A percentile compares a stretch with the other conserved stretches of the same genome.
Conservation (phyloP, 2,329 filamentous ascomycete species). For the Coniochaeta hoffmannii region DNA sequence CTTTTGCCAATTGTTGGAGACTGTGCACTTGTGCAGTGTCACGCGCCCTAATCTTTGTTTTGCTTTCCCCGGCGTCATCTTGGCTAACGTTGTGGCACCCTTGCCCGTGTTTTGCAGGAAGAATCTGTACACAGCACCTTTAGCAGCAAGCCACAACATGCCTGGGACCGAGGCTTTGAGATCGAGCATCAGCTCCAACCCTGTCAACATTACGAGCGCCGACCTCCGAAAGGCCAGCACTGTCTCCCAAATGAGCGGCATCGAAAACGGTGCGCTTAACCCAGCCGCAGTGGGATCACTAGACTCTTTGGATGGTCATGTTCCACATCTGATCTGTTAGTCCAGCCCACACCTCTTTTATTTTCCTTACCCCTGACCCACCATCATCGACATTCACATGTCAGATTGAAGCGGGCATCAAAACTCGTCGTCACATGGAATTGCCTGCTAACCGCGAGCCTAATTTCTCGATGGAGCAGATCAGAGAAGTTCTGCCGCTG, state of each 20-base stretch:
- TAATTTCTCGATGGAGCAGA: constrained; percentile 8
- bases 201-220: constrained; percentile 28
- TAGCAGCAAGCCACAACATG: constrained; percentile 24
- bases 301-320: constrained; percentile 27
- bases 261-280: constrained; percentile 4
- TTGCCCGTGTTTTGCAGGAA: constrained; percentile 29
- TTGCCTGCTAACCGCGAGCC: constrained; percentile 11
- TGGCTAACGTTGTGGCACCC: constrained; percentile 6
- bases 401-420: constrained; percentile 4
- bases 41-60: not conserved
- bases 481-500: constrained; percentile 6
- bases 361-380: constrained; percentile 1
- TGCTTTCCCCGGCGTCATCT: too few relatives aligned
- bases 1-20: not conserved
- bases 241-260: constrained; percentile 17
- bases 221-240: constrained; percentile 30
- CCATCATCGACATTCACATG: constrained; percentile 12
- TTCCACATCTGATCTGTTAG: constrained; percentile 43
- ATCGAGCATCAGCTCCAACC: constrained; percentile 26
- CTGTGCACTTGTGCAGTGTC: not conserved
- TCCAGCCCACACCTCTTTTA: constrained; percentile 8
- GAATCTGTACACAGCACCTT: constrained; percentile 30
- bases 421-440: constrained; percentile 2
- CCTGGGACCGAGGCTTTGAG: constrained; percentile 37
- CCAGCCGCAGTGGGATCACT: not conserved